Conservation (phyloP, 1,139 yeast genomes). For the Hyphopichia fennica region DNA sequence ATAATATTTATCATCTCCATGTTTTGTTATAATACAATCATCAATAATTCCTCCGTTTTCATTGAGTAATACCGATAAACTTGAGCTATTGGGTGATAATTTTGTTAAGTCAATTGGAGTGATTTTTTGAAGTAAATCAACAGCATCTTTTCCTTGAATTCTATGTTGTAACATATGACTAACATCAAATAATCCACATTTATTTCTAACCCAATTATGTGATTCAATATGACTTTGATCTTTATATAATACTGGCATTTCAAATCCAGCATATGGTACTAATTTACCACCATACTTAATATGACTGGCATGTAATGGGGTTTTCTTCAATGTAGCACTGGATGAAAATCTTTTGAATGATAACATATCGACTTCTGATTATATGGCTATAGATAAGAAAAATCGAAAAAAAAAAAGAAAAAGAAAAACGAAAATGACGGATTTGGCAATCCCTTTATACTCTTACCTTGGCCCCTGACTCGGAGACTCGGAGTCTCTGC, state of each 20-base stretch:
- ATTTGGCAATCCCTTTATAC: too few species aligned
- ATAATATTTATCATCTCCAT: slow-evolving; percentile 72
- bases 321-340: slow-evolving; percentile 42
- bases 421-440: too few species aligned
- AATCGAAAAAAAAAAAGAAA: too few species aligned
- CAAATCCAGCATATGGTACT: slow-evolving; percentile 94
- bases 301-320: slow-evolving; percentile 84
- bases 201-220: slow-evolving; percentile 87
- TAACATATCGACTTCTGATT: slow-evolving; percentile 14
- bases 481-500: too few species aligned
- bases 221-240: slow-evolving; percentile 87
- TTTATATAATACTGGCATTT: slow-evolving; percentile 89
- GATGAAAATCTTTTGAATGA: slow-evolving; percentile 29
- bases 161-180: slow-evolving; percentile 96
- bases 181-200: slow-evolving; percentile 88
- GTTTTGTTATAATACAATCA: slow-evolving; percentile 89
- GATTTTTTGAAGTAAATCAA: slow-evolving; percentile 69
- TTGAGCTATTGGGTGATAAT: slow-evolving; percentile 59
- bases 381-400: background rate
- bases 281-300: slow-evolving; percentile 78
- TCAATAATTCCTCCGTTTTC: slow-evolving; percentile 82
- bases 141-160: slow-evolving; percentile 66
- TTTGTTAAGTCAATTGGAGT: slow-evolving; percentile 79
- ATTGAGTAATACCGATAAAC: slow-evolving; percentile 78
- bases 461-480: too few species aligned